Evolutionary conservation across 225 moss, liverwort and hornwort genomes (phyloP), one percentile per base, ranked within the genome.

Genomic region (Ulota crispa): DNA sequence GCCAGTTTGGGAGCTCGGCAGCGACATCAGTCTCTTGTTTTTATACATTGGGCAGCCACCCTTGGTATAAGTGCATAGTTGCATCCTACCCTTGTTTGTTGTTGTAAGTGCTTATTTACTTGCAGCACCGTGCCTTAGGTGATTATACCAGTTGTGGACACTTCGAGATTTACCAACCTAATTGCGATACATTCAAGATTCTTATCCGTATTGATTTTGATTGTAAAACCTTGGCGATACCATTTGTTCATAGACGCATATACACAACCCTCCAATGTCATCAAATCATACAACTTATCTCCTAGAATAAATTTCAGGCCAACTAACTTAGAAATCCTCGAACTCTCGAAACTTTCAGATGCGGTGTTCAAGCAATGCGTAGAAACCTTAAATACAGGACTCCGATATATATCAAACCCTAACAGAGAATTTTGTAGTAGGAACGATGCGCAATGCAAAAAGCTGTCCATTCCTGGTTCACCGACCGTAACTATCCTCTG

Each of bases 341-440:
- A 57, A 18, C 39, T 37, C 10, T 2, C 15, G 0, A 3, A 8
- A 2, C 37, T 57, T 56, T 56, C 0, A 10, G 57, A 18, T 39
- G 39, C 6, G 3, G 1, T 39, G 3, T 26, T 39, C 2, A 0
- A 18, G 9, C 1, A 37, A 56, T 9, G 55, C 18, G 0, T 0
- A 18, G 43, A 43, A 43, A 43, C 13, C 36, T 56, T 37, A 1
- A 24, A 34, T 3, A 5, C 26, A 9, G 18, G 6, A 57, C 6
- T 57, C 18, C 10, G 1, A 34, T 34, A 34, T 34, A 0, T 39
- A 16, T 0, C 9, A 37, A 39, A 9, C 9, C 6, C 0, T 10
- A 36, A 2, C 0, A 15, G 24, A 56, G 37, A 9, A n/a, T 5
- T 1, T 20, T 21, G 23, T 4, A 7, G 5, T 9, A n/a, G 1